Base-by-base conservation (phyloP, 208 protist species). In the Spongospora subterranea region DNA sequence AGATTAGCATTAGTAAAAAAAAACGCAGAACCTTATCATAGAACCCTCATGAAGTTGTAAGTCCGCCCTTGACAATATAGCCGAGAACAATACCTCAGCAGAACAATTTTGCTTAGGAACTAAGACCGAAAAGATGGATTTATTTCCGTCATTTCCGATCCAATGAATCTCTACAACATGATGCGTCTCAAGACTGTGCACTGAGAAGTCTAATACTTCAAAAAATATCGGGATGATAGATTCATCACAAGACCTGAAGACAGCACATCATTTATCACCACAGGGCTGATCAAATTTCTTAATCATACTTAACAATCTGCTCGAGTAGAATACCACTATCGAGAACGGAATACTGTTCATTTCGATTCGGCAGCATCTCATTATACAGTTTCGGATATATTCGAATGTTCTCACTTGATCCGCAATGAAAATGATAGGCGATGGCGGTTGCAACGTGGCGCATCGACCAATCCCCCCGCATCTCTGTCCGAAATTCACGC, bases 141-240 rank as follows among this genome's bases (percentile, higher is more conserved):
- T 35, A 43, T 82, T n/a, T n/a, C 13, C 11, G 35, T 82, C 40
- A n/a, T 82, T 6, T 20, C n/a, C 50, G 24, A 60, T 39, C 17
- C 6, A 82, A 45, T 45, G 35, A 43, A 82, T n/a, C 6, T 35
- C 35, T 35, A 82, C 40, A 39, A 82, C 71, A 43, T 39, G 13
- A 82, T 43, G 71, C 35, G 17, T 20, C 6, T 6, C n/a, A 6
- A 82, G 71, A 43, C 35, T n/a, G 71, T 82, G 6, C 11, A 82
- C 71, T 35, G 71, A 82, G 35, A 39, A 82, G n/a, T 82, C 71
- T 13, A 82, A 43, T 6, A 82, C n/a, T 43, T 82, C 71, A n/a
- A 45, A 82, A 82, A 82, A 82, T 43, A 82, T 43, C 6, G 71
- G 71, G n/a, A 40, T 82, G 13, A n/a, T 39, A 6, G n/a, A 13